Evolutionary conservation across 1,284 basidiomycete genomes (phyloP).

Genomic region (Tylopilus sp.): DNA sequence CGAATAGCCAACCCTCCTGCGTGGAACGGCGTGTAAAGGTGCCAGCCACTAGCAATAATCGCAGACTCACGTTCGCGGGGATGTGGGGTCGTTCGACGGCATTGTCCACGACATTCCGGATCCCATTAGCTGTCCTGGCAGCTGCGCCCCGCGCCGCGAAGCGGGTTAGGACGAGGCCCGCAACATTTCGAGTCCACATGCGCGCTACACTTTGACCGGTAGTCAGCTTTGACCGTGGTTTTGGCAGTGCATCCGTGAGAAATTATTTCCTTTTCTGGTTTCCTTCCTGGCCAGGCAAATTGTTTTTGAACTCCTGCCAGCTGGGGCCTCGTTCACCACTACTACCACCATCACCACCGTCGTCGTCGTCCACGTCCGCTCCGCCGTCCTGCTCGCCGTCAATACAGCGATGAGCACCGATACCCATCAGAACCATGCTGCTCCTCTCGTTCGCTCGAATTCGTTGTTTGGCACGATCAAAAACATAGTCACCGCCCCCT

Average conservation of each 20-base stretch:
- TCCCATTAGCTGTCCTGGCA: not conserved
- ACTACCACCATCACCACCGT: constrained; percentile 15
- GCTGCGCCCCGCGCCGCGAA: constrained; percentile 2
- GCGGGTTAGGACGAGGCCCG: constrained; percentile 1
- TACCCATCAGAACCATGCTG: constrained; percentile 28
- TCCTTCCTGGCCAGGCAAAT: constrained; percentile 13
- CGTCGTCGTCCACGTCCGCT: constrained; percentile 12
- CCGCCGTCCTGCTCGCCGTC: constrained; percentile 14
- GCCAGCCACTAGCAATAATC: constrained; percentile 13
- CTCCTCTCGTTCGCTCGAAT: constrained; percentile 41
- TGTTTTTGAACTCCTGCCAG: constrained; percentile 17
- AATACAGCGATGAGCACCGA: constrained; percentile 31
- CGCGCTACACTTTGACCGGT: not conserved
- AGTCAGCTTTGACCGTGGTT: not conserved
- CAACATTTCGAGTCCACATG: constrained; percentile 20
- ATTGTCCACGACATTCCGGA: constrained; percentile 12
- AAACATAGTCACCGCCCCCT: constrained; percentile 60
- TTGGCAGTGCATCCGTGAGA: constrained; percentile 13
- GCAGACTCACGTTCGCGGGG: constrained; percentile 18
- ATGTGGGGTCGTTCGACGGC: not conserved
- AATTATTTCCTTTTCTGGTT: constrained; percentile 10
- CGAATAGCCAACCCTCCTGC: constrained; percentile 45
- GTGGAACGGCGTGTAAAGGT: constrained; percentile 5
- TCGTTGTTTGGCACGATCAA: constrained; percentile 58
- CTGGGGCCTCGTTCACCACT: constrained; percentile 19